phyloP scores from a whole-genome alignment of 306 rosid genomes.

The Crotalaria pallida region DNA sequence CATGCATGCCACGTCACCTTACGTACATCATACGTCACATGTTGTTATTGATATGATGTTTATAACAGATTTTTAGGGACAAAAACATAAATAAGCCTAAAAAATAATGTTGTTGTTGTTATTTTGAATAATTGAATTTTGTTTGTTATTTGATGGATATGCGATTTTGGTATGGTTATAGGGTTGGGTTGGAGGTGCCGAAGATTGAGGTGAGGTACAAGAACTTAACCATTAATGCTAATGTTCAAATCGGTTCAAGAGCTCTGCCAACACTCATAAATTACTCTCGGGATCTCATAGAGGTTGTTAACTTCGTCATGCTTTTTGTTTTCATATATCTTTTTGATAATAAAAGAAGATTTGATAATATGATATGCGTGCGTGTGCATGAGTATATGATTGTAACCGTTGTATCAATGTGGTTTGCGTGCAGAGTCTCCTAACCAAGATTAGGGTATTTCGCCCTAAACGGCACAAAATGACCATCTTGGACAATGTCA shows the following conservation, averaged over 20 bases:
- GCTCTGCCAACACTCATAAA: slow-evolving; percentile 78
- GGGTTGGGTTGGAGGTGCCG: slow-evolving; percentile 67
- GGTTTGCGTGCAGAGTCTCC: slow-evolving; percentile 37
- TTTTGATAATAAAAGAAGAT: too few species aligned
- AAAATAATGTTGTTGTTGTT: background rate
- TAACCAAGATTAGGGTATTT: slow-evolving; percentile 40
- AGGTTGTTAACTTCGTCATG: slow-evolving; percentile 48
- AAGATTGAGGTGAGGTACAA: slow-evolving; percentile 57
- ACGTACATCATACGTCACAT: too few species aligned
- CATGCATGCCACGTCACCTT: too few species aligned
- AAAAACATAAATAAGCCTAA: too few species aligned
- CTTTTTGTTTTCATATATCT: background rate
- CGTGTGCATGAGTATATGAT: background rate
- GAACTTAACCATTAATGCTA: slow-evolving; percentile 48
- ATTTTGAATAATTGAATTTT: background rate
- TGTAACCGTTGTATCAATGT: background rate
- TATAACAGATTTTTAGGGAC: too few species aligned
- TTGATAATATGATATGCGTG: background rate
- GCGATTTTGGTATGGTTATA: background rate
- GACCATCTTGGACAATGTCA: slow-evolving; percentile 50
- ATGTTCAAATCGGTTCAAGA: slow-evolving; percentile 66
- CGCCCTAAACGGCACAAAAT: slow-evolving; percentile 47
- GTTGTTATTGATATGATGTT: too few species aligned
- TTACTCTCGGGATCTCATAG: slow-evolving; percentile 38
- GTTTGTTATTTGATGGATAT: background rate